phyloP scores from a whole-genome alignment of 306 rosid species.

The Cyclanthera cordifolia region DNA sequence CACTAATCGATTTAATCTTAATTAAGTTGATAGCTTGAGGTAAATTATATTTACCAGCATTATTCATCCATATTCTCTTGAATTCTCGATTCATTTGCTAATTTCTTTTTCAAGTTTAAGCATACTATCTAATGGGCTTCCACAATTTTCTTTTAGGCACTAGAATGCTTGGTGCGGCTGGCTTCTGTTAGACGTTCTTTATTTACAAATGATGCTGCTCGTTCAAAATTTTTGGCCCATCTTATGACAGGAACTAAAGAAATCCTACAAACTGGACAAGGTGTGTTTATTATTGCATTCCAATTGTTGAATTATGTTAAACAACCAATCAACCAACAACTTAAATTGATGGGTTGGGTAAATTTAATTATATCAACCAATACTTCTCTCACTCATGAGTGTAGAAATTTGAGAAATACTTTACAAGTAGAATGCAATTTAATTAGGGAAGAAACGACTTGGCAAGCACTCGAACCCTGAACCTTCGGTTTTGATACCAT shows the following conservation, averaged over 20 bases:
- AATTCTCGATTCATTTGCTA: slow-evolving; percentile 19
- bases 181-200: slow-evolving; percentile 98
- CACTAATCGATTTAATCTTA: no score
- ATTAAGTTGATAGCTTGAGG: no score
- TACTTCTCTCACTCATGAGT: no score
- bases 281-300: slow-evolving; percentile 39
- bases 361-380: no score
- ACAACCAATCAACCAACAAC: no score
- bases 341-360: no score
- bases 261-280: slow-evolving; percentile 97
- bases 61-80: not conserved
- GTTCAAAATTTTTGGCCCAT: slow-evolving; percentile 96
- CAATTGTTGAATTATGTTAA: slow-evolving; percentile 20
- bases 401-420: no score
- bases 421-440: no score
- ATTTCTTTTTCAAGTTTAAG: slow-evolving; percentile 19
- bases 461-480: no score
- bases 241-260: slow-evolving; percentile 99
- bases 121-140: slow-evolving; percentile 25
- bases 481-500: no score
- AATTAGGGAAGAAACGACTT: no score
- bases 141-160: slow-evolving; percentile 61
- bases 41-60: no score
- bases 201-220: slow-evolving; percentile 93
- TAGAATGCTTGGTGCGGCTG: slow-evolving; percentile 99